A percentile compares a stretch with the other conserved stretches of the same genome.
Evolutionary conservation across 495 filamentous ascomycete genomes (phyloP).

Genomic region (Rusavskia elegans): DNA sequence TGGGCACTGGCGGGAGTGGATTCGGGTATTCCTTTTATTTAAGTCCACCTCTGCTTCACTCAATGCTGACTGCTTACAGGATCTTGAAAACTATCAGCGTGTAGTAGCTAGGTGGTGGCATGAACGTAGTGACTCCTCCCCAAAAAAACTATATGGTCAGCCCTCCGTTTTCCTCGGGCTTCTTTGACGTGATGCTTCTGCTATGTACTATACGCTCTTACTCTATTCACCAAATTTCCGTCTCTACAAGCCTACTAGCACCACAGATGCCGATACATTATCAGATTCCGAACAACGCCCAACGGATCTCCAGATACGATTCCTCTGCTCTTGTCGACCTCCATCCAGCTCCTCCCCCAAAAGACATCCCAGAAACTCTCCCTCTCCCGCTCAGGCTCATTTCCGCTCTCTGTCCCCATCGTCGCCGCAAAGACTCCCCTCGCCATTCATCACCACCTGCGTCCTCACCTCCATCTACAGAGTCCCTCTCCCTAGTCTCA

Average conservation of each 20-base stretch:
- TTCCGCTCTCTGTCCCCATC: background rate
- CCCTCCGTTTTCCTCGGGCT: background rate
- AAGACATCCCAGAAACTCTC: background rate
- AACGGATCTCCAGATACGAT: background rate
- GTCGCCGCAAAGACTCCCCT: background rate
- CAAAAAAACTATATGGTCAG: background rate
- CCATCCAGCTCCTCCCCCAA: background rate
- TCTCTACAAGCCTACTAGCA: background rate
- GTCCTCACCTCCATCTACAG: background rate
- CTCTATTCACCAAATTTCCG: background rate
- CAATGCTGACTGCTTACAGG: constrained; percentile 12
- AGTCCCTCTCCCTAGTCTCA: background rate
- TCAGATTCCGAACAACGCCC: background rate
- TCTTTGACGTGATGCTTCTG: too few species aligned
- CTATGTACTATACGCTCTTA: background rate
- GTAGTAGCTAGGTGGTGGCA: constrained; percentile 11
- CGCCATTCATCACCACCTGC: background rate
- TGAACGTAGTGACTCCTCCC: background rate
- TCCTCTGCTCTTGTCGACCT: background rate
- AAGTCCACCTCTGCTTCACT: background rate
- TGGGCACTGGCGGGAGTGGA: constrained; percentile 75
- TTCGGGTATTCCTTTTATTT: constrained; percentile 43
- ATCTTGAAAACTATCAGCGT: constrained; percentile 44
- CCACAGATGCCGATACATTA: background rate
- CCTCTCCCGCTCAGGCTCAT: background rate